A percentile compares a stretch with the other conserved stretches of the same genome.
These are phyloP conservation scores for Cicer yamashitae DNA, from an alignment of 306 rosid species.

Conservation along the genomic window DNA sequence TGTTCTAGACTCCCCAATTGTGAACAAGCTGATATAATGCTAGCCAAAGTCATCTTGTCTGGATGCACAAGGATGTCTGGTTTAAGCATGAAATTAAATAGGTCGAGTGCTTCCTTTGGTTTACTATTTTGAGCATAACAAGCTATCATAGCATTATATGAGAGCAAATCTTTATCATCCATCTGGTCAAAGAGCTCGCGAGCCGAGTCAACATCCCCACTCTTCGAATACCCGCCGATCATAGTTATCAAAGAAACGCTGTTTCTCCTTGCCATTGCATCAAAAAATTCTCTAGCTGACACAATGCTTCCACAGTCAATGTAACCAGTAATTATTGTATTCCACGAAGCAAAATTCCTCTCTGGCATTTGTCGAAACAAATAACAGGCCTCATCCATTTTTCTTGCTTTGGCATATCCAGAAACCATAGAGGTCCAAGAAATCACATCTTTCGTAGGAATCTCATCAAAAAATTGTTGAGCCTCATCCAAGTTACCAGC, in stretches of 20 bases:
- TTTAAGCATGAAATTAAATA: conserved; percentile 64
- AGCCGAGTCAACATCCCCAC: conserved; percentile 71
- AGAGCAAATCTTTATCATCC: conserved; percentile 54
- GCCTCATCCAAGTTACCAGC: conserved; percentile 61
- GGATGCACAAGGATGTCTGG: conserved; percentile 53
- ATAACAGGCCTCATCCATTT: conserved; percentile 60
- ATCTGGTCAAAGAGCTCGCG: conserved; percentile 59
- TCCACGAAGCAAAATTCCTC: conserved; percentile 75
- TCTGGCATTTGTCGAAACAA: conserved; percentile 67
- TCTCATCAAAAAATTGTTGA: conserved; percentile 55
- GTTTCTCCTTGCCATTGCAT: conserved; percentile 64
- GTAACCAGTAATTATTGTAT: conserved; percentile 69
- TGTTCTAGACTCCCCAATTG: conserved; percentile 64
- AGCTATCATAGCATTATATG: conserved; percentile 72
- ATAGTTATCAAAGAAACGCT: conserved; percentile 67
- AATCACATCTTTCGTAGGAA: conserved; percentile 67
- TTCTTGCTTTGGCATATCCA: conserved; percentile 59
- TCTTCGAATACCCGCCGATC: conserved; percentile 69
- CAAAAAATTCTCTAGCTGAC: conserved; percentile 59
- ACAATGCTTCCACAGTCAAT: conserved; percentile 54
- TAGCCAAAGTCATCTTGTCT: conserved; percentile 70
- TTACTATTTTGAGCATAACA: conserved; percentile 75
- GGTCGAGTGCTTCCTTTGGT: conserved; percentile 70
- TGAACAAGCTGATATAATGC: conserved; percentile 76
- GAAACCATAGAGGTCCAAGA: conserved; percentile 83